Percentiles rank a stretch among this genome's conserved stretches.
Evolutionary conservation across 768 basidiomycete genomes (phyloP).

Genomic region (Mycena vitilis): DNA sequence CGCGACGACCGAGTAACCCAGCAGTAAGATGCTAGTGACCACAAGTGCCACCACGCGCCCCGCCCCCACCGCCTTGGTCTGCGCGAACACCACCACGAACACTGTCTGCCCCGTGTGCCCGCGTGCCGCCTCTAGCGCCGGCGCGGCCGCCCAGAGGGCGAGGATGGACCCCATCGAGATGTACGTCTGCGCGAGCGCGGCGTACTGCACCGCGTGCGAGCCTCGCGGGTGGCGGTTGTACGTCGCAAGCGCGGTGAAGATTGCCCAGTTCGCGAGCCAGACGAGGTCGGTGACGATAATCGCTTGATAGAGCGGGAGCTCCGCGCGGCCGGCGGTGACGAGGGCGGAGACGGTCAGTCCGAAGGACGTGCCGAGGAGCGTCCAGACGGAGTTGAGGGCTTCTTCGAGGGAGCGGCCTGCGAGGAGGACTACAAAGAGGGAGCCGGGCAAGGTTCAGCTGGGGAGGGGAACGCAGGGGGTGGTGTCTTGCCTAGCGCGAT

Average conservation of each 20-base stretch:
- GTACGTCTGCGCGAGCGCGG: constrained; percentile 40
- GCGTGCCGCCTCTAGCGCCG: constrained; percentile 9
- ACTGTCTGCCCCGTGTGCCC: constrained; percentile 9
- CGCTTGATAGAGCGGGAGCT: constrained; percentile 40
- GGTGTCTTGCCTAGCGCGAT: constrained; percentile 35
- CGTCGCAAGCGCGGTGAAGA: constrained; percentile 41
- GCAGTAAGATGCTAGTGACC: constrained; percentile 16
- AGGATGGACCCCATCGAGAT: constrained; percentile 37
- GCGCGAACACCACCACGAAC: constrained; percentile 25
- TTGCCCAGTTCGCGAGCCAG: constrained; percentile 43
- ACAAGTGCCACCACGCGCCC: constrained; percentile 27
- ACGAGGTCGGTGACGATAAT: constrained; percentile 41
- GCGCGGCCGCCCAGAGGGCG: constrained; percentile 32
- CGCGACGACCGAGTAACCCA: constrained; percentile 25
- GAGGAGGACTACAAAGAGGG: constrained; percentile 25
- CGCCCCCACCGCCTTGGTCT: constrained; percentile 13
- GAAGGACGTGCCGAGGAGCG: constrained; percentile 40
- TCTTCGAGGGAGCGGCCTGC: constrained; percentile 38
- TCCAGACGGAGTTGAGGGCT: constrained; percentile 41
- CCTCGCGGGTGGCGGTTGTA: constrained; percentile 39
- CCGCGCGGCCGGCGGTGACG: constrained; percentile 32
- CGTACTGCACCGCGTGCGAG: constrained; percentile 35
- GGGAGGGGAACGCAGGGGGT: background rate
- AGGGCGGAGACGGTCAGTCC: constrained; percentile 42
- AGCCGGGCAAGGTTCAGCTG: too few relatives aligned